These are phyloP conservation scores for Starmerella apis DNA, from an alignment of 805 yeast genomes.

Conservation along the genomic window DNA sequence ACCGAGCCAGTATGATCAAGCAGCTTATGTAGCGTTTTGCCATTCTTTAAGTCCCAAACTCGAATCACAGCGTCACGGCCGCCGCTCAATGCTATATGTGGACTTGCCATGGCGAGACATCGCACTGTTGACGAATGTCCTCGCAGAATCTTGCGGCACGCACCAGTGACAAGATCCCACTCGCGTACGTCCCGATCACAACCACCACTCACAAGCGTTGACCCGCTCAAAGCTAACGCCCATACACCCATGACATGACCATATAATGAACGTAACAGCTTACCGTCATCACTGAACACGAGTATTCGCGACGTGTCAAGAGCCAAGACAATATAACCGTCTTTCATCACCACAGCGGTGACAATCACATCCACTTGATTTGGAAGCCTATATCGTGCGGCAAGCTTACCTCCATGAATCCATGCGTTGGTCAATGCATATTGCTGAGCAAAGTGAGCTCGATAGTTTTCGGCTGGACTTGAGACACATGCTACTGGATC, in stretches of 20 bases:
- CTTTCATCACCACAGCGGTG: slow-evolving; percentile 33
- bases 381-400: slow-evolving; percentile 33
- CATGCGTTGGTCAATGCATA: slow-evolving; percentile 35
- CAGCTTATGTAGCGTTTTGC: slow-evolving; percentile 65
- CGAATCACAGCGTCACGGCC: slow-evolving; percentile 85
- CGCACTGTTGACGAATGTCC: slow-evolving; percentile 92
- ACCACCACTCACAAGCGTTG: slow-evolving; percentile 84
- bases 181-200: slow-evolving; percentile 94
- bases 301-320: slow-evolving; percentile 38
- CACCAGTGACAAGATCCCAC: slow-evolving; percentile 85
- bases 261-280: slow-evolving; percentile 68
- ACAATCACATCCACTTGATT: slow-evolving; percentile 33
- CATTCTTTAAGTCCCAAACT: slow-evolving; percentile 93
- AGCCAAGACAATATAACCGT: slow-evolving; percentile 34
- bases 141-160: slow-evolving; percentile 73
- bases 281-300: slow-evolving; percentile 35
- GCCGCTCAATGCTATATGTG: slow-evolving; percentile 69
- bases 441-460: slow-evolving; percentile 35
- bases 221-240: slow-evolving; percentile 87
- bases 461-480: slow-evolving; percentile 31
- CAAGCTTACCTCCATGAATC: slow-evolving; percentile 35
- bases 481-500: slow-evolving; percentile 29
- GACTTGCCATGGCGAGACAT: slow-evolving; percentile 69
- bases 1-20: slow-evolving; percentile 59
- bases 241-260: slow-evolving; percentile 98